phyloP scores from a whole-genome alignment of 2,329 filamentous ascomycete genomes.

The Pseudonectria foliicola region DNA sequence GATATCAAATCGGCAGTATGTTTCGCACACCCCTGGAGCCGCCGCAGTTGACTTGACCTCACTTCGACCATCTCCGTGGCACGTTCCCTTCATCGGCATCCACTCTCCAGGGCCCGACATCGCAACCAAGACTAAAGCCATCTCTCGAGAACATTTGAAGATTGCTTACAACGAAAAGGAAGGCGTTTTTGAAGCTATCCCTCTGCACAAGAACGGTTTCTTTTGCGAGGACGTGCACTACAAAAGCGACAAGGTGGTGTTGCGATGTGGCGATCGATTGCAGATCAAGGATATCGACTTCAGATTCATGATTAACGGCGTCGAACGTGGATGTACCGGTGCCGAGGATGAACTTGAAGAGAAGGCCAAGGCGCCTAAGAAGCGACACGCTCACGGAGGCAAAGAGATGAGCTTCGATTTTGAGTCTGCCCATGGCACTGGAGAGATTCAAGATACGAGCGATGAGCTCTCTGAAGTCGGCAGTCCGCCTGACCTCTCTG shows the following conservation, averaged over 20 bases:
- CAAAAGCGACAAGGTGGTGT: slow-evolving; percentile 45
- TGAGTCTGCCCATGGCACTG: slow-evolving; percentile 53
- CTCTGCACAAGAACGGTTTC: slow-evolving; percentile 59
- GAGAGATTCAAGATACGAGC: slow-evolving; percentile 49
- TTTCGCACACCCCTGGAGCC: slow-evolving; percentile 52
- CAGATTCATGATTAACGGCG: slow-evolving; percentile 60
- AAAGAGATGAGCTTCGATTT: slow-evolving; percentile 72
- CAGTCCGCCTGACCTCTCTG: slow-evolving; percentile 34
- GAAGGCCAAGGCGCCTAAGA: slow-evolving; percentile 36
- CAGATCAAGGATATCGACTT: slow-evolving; percentile 67
- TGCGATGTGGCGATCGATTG: slow-evolving; percentile 59
- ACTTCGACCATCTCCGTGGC: slow-evolving; percentile 52
- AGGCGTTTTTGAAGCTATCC: slow-evolving; percentile 57
- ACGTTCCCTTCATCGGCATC: slow-evolving; percentile 62
- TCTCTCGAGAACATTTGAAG: slow-evolving; percentile 66
- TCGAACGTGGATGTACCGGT: slow-evolving; percentile 49
- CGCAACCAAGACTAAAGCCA: slow-evolving; percentile 59
- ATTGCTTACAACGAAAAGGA: slow-evolving; percentile 61
- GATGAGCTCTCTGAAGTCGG: slow-evolving; percentile 42
- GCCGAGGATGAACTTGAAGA: slow-evolving; percentile 50
- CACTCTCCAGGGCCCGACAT: slow-evolving; percentile 60
- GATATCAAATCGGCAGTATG: slow-evolving; percentile 52
- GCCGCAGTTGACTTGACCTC: slow-evolving; percentile 52
- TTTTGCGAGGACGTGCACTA: slow-evolving; percentile 57
- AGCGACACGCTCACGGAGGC: slow-evolving; percentile 47